Conservation (phyloP, 2,329 filamentous ascomycete species). For the Colletotrichum aenigma region DNA sequence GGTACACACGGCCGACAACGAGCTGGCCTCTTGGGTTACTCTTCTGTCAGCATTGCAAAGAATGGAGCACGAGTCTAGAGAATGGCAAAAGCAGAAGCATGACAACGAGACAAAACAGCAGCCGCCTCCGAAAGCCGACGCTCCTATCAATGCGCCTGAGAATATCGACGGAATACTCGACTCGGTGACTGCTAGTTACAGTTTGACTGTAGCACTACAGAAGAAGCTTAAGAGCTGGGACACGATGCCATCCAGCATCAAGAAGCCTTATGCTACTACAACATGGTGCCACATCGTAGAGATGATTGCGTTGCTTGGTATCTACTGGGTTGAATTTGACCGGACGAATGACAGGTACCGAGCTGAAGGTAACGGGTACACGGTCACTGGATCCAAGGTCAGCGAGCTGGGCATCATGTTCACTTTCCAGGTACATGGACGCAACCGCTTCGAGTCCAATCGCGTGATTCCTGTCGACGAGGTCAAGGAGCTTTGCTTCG, state of each 20-base stretch:
- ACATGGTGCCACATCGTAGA: conserved; percentile 62
- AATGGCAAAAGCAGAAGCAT: conserved; percentile 47
- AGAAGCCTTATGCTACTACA: conserved; percentile 56
- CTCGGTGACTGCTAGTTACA: too few species aligned
- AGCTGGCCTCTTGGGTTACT: conserved; percentile 58
- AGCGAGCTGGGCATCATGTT: conserved; percentile 60
- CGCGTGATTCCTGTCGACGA: conserved; percentile 58
- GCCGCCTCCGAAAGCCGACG: neutral
- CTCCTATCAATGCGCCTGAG: too few species aligned
- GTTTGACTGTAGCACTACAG: too few species aligned
- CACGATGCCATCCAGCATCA: conserved; percentile 52
- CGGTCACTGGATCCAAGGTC: conserved; percentile 50
- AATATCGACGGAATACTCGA: too few species aligned
- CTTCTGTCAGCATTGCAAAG: conserved; percentile 54
- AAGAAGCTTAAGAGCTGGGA: conserved; percentile 52
- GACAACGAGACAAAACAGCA: neutral
- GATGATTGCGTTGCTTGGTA: conserved; percentile 56
- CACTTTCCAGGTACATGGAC: conserved; percentile 55
- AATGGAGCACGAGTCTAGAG: conserved; percentile 52
- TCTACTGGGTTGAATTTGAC: conserved; percentile 66
- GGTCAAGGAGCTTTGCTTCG: conserved; percentile 61
- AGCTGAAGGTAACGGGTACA: conserved; percentile 60
- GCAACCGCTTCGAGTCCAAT: conserved; percentile 50
- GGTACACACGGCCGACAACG: conserved; percentile 61
- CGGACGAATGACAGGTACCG: conserved; percentile 53